Evolutionary conservation across 1,284 basidiomycete genomes (phyloP), one percentile per base, ranked within the genome.

Genomic region (Takashimella tepidaria): DNA sequence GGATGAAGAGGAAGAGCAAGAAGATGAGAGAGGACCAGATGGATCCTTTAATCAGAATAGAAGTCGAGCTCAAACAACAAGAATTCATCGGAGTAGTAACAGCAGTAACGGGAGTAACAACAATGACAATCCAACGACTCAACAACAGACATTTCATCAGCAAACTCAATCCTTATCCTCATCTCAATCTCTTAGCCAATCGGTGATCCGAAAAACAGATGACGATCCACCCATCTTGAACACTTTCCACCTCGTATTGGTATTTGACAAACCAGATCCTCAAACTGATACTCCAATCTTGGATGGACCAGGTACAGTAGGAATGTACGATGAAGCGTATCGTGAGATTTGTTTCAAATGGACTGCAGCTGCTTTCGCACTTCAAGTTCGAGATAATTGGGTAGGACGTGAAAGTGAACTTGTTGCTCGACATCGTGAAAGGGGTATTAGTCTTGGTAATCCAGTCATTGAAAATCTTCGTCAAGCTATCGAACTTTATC

Each of bases 181-280:
- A 16, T 37, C 31, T 8, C n/a, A n/a, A n/a, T n/a, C n/a, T n/a
- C n/a, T n/a, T n/a, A n/a, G n/a, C n/a, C n/a, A n/a, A n/a, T n/a
- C n/a, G n/a, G n/a, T n/a, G n/a, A 37, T 37, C 10, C 31, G 31
- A n/a, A 24, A 51, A 26, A 49, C 49, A 41, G 60, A 68, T 37
- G 67, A 65, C 24, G 67, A 58, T 47, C 59, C 61, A 5, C 78
- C 83, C 0, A 83, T 84, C 16, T 77, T 93, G 47, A 82, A 86
- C 64, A 86, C 84, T 52, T 95, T 96, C 73, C 89, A 95, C 73
- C 79, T 96, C 56, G 88, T 92, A 8, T 76, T 95, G 53, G 88
- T 95, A 8, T 78, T 93, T 47, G 92, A 96, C 73, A 80, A 89
- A 26, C 91, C 92, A 0, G 91, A 96, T 73, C 88, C 90, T 3